Evolutionary conservation across 1,284 basidiomycete species (phyloP), one percentile per base, ranked within the genome.

Genomic region (Malassezia sympodialis): DNA sequence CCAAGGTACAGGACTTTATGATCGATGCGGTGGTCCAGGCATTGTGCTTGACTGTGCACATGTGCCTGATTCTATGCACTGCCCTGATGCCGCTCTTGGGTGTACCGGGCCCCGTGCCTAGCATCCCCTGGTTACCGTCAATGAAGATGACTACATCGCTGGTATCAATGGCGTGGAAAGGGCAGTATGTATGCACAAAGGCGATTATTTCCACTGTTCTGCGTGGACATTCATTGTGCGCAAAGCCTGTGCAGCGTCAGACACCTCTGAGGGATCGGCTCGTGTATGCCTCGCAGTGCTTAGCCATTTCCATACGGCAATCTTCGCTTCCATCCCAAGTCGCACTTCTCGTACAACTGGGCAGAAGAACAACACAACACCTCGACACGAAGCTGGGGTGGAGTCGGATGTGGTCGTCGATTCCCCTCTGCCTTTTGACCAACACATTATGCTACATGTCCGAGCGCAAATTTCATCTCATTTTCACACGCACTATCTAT

Each of bases 301-400:
- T 47, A 1, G 45, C 45, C 17, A 7, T 4, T 8, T 11, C 19
- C 6, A 47, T 47, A 1, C 21, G 21, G 11, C 30, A 39, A 5
- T 55, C 53, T 6, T 34, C 47, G 4, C 48, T 55, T n/a, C 53
- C 53, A 6, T n/a, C 19, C 1, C 52, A 53, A 12, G 14, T 28
- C 4, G 21, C 15, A 8, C 23, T 28, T 3, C 15, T 52, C 14
- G 32, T n/a, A 8, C 17, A 19, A 8, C 44, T 52, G 31, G n/a
- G 17, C n/a, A 6, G 3, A 11, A 28, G 41, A 4, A n/a, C n/a
- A 1, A 6, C 14, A 1, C 27, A 6, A 2, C 32, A 52, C 37
- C n/a, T 46, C 11, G 42, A 52, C 24, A 19, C 23, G 23, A 42
- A 42, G 12, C 28, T 34, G 4, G 23, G 31, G 17, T 21, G 43